Percentiles rank a stretch among this genome's conserved stretches.
phyloP scores from a whole-genome alignment of 345 rosid species.

The Brassica cretica region DNA sequence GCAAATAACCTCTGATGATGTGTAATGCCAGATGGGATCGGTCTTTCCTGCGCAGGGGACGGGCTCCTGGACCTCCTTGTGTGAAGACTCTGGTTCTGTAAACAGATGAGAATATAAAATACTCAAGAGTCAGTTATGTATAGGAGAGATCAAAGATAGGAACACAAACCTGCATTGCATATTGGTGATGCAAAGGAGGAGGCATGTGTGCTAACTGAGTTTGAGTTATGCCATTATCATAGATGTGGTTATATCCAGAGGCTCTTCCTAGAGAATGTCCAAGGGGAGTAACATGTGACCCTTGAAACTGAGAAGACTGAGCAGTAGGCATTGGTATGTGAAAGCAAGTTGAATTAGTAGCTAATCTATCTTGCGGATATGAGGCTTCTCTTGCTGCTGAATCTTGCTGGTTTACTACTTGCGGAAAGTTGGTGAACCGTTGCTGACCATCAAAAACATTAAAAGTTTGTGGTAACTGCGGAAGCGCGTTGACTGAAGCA shows the following conservation, averaged over 20 bases:
- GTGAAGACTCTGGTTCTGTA: constrained; percentile 24
- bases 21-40: constrained; percentile 36
- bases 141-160: neutral
- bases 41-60: constrained; percentile 42
- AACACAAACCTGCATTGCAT: constrained; percentile 44
- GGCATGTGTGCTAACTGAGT: constrained; percentile 33
- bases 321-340: constrained; percentile 22
- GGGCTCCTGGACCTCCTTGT: constrained; percentile 34
- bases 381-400: constrained; percentile 4
- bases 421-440: constrained; percentile 45
- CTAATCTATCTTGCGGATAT: constrained; percentile 21
- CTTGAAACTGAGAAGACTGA: constrained; percentile 37
- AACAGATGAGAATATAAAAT: constrained; percentile 10
- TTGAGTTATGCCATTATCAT: constrained; percentile 15
- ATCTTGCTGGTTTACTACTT: neutral
- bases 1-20: constrained; percentile 34
- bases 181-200: constrained; percentile 41
- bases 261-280: constrained; percentile 37
- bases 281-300: constrained; percentile 24
- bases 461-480: constrained; percentile 43
- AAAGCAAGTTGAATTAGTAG: constrained; percentile 8
- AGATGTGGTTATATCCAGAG: constrained; percentile 36
- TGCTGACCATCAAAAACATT: constrained; percentile 34
- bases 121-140: neutral
- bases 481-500: constrained; percentile 37